Evolutionary conservation across 129 eudicot genomes (phyloP).

Genomic region (Flaveria brownii): DNA sequence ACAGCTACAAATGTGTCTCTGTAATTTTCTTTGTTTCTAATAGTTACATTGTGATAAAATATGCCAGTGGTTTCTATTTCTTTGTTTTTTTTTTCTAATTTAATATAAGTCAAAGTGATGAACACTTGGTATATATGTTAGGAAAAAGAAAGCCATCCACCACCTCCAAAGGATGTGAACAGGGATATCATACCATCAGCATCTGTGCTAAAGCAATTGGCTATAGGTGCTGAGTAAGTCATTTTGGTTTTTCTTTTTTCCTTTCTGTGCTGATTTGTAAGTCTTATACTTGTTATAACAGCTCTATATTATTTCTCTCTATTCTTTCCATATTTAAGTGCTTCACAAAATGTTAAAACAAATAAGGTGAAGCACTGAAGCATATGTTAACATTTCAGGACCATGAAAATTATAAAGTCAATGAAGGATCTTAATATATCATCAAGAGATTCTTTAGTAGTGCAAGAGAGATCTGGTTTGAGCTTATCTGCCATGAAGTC

Average conservation of each 20-base stretch:
- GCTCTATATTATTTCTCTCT: too few species aligned
- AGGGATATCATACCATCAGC: slow-evolving; percentile 61
- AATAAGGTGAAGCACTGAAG: background rate
- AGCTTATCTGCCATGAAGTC: slow-evolving; percentile 82
- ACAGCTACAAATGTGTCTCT: too few species aligned
- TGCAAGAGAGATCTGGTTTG: slow-evolving; percentile 72
- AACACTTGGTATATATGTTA: slow-evolving; percentile 29
- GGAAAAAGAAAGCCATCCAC: slow-evolving; percentile 47
- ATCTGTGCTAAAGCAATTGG: slow-evolving; percentile 61
- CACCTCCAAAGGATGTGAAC: slow-evolving; percentile 31
- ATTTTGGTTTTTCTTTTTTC: background rate
- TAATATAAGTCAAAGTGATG: background rate
- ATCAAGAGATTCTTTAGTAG: slow-evolving; percentile 72
- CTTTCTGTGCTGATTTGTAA: background rate
- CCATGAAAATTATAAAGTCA: slow-evolving; percentile 54
- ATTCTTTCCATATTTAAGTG: too few species aligned
- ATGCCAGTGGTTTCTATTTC: background rate
- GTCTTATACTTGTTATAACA: background rate
- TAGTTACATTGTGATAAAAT: too few species aligned
- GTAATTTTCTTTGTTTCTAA: too few species aligned
- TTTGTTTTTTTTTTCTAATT: background rate
- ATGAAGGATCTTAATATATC: slow-evolving; percentile 68
- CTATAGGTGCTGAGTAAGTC: slow-evolving; percentile 81
- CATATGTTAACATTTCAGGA: slow-evolving; percentile 10
- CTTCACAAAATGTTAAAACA: too few species aligned